A percentile compares a stretch with the other conserved stretches of the same genome.
phyloP scores from a whole-genome alignment of 2,329 filamentous ascomycete species.

The Colletotrichum siamense region DNA sequence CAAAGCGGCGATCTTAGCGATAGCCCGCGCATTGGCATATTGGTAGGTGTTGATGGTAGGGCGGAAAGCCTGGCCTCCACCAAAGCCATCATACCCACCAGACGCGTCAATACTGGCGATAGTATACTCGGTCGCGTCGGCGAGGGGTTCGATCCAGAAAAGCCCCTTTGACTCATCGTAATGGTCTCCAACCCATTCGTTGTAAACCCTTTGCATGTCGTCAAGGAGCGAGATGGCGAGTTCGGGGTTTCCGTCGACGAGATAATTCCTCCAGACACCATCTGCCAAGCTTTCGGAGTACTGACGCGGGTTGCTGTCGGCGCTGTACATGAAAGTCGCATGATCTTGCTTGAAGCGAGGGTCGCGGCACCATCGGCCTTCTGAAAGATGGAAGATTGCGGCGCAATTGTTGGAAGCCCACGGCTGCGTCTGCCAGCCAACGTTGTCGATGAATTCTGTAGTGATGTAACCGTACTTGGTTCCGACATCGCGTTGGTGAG shows the following conservation, averaged over 20 bases:
- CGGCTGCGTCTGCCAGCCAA: conserved; percentile 21
- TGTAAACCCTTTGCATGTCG: conserved; percentile 43
- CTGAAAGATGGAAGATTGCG: conserved; percentile 42
- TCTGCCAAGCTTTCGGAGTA: conserved; percentile 18
- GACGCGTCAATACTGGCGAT: conserved; percentile 28
- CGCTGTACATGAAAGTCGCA: conserved; percentile 26
- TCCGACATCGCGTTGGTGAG: conserved; percentile 44
- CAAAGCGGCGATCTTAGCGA: conserved; percentile 39
- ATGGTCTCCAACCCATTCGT: conserved; percentile 40
- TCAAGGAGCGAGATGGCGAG: conserved; percentile 43
- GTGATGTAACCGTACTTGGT: conserved; percentile 45
- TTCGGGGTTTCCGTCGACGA: conserved; percentile 40
- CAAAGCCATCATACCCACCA: conserved; percentile 29
- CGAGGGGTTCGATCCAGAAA: conserved; percentile 47
- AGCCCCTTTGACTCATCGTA: conserved; percentile 39
- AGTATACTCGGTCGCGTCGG: conserved; percentile 49
- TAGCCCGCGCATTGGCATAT: conserved; percentile 45
- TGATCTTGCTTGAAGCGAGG: conserved; percentile 41
- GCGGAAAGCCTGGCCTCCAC: conserved; percentile 45
- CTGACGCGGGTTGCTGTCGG: conserved; percentile 22
- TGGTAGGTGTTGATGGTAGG: conserved; percentile 50
- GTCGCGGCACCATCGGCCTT: conserved; percentile 45
- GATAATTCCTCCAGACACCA: conserved; percentile 27
- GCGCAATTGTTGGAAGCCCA: conserved; percentile 26
- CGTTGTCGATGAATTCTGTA: conserved; percentile 49